These are phyloP conservation scores for Vitis hybrid DNA, from an alignment of 177 flowering plant species.

Conservation along the genomic window DNA sequence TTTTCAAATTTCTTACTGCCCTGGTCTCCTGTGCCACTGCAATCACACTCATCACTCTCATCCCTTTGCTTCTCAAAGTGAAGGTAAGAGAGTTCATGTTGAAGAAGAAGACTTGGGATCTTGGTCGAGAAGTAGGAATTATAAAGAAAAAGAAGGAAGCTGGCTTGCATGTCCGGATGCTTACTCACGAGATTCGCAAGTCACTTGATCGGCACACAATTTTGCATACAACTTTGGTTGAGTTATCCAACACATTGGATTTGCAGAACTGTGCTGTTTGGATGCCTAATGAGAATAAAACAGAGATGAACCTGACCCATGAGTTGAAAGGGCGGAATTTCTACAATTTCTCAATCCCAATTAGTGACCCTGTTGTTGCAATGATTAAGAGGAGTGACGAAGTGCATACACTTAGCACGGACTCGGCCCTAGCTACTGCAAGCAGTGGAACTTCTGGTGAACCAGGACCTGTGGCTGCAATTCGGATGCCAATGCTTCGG, in stretches of 20 bases:
- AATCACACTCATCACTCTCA: conserved; percentile 79
- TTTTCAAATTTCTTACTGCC: conserved; percentile 89
- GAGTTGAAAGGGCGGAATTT: conserved; percentile 54
- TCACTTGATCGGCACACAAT: conserved; percentile 85
- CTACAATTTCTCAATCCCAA: conserved; percentile 41
- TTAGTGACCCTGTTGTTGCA: conserved; percentile 58
- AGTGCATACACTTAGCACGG: conserved; percentile 57
- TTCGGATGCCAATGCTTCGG: conserved; percentile 90
- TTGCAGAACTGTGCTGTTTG: conserved; percentile 91
- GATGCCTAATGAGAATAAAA: conserved; percentile 82
- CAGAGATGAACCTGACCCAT: conserved; percentile 77
- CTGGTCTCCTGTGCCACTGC: conserved; percentile 94
- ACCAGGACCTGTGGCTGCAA: conserved; percentile 77
- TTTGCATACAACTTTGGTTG: conserved; percentile 79
- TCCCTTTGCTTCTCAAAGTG: conserved; percentile 85
- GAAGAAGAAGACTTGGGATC: conserved; percentile 84
- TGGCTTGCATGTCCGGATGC: conserved; percentile 91
- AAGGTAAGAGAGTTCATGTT: conserved; percentile 87
- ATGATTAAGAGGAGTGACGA: conserved; percentile 53
- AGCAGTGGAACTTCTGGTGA: conserved; percentile 56
- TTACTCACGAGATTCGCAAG: conserved; percentile 88
- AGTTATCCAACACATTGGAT: conserved; percentile 78
- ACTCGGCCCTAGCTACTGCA: conserved; percentile 57
- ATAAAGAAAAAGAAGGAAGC: conserved; percentile 83
- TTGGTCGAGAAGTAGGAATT: conserved; percentile 79